Percentiles rank a stretch among this genome's conserved stretches.
These are phyloP conservation scores for Friedmanniomyces simplex DNA, from an alignment of 495 filamentous ascomycete species.

Conservation along the genomic window DNA sequence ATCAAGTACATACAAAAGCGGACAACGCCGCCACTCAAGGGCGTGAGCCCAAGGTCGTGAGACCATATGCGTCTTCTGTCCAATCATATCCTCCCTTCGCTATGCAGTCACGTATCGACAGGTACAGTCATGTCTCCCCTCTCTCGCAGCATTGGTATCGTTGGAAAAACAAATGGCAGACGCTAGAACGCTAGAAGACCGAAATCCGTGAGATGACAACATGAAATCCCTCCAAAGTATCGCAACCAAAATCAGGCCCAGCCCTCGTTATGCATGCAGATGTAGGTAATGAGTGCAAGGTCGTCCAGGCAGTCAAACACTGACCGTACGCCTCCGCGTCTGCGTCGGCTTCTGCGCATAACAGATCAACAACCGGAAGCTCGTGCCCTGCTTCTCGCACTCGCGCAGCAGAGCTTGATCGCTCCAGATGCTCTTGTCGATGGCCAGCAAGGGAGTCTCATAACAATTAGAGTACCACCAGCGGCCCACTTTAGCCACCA, in stretches of 20 bases:
- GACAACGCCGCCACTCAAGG: background rate
- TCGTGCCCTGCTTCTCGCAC: slow-evolving; percentile 75
- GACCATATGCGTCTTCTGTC: slow-evolving; percentile 17
- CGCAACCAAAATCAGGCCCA: slow-evolving; percentile 11
- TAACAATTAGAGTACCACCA: slow-evolving; percentile 97
- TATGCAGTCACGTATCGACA: slow-evolving; percentile 7
- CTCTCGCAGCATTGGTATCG: background rate
- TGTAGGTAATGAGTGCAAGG: background rate
- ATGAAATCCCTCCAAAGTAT: background rate
- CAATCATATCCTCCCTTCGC: background rate
- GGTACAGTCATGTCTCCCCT: background rate
- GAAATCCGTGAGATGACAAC: background rate
- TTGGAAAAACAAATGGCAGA: background rate
- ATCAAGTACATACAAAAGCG: too few relatives aligned
- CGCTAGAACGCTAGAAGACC: slow-evolving; percentile 16
- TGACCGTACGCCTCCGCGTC: slow-evolving; percentile 47
- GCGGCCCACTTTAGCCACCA: slow-evolving; percentile 81
- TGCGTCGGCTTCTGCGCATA: slow-evolving; percentile 73
- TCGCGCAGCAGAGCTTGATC: slow-evolving; percentile 68
- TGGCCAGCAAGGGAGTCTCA: slow-evolving; percentile 51
- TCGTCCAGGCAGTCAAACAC: slow-evolving; percentile 31
- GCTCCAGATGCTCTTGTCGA: slow-evolving; percentile 64
- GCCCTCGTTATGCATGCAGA: slow-evolving; percentile 6
- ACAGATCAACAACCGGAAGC: slow-evolving; percentile 81
- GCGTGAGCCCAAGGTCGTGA: slow-evolving; percentile 17